These are phyloP conservation scores for Penicillium cataractarum DNA, from an alignment of 495 filamentous ascomycete genomes.

Conservation along the genomic window DNA sequence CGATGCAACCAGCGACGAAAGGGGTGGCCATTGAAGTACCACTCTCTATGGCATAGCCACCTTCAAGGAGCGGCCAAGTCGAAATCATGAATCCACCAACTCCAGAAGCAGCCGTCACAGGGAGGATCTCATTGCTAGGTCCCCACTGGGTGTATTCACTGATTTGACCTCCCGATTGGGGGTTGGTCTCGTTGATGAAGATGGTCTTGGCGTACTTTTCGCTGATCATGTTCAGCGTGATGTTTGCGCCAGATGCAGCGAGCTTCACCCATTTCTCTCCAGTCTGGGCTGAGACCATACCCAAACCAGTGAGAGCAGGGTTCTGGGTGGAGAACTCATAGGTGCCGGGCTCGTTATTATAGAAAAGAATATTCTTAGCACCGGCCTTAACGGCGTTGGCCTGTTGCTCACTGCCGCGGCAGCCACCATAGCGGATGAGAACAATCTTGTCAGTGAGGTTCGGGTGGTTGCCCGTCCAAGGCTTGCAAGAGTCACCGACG, in stretches of 20 bases:
- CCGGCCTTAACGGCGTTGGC: constrained; percentile 53
- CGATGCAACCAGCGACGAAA: constrained; percentile 56
- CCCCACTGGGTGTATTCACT: constrained; percentile 60
- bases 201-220: constrained; percentile 23
- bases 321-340: not conserved
- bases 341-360: constrained; percentile 45
- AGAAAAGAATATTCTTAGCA: constrained; percentile 56
- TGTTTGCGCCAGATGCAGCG: constrained; percentile 44
- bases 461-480: constrained; percentile 26
- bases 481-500: not conserved
- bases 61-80: not conserved
- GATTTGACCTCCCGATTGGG: constrained; percentile 31
- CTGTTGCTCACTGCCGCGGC: constrained; percentile 52
- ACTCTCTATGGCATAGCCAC: constrained; percentile 29
- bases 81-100: constrained; percentile 61
- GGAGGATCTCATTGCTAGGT: constrained; percentile 56
- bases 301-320: constrained; percentile 4
- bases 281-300: constrained; percentile 39
- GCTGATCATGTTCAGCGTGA: constrained; percentile 35
- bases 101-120: constrained; percentile 57
- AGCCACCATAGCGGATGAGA: constrained; percentile 57
- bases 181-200: constrained; percentile 18
- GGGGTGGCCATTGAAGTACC: constrained; percentile 63
- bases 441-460: constrained; percentile 56
- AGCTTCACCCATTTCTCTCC: constrained; percentile 54